Evolutionary conservation across 2,329 filamentous ascomycete genomes (phyloP), one percentile per base, ranked within the genome.

Genomic region (Paracorniculantispora psalliotae): DNA sequence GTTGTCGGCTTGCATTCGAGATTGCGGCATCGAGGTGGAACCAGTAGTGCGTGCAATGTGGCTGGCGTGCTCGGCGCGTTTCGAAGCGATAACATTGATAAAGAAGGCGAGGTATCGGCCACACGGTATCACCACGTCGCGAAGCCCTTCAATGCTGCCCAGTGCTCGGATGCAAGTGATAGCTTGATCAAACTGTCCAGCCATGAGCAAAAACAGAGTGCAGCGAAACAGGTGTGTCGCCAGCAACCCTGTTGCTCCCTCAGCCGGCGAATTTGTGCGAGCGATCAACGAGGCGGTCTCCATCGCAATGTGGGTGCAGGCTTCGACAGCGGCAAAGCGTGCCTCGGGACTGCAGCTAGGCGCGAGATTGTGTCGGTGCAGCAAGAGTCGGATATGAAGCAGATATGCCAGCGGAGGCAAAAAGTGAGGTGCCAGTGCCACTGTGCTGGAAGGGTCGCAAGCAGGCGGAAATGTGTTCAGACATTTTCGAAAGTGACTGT

Each of bases 191-290:
- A 88, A 89, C 54, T 91, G 87, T 44, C 87, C 87, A 1, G 84
- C 83, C 54, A 96, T 84, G 23, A 93, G 82, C 4, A 97, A 78
- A 59, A 97, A 86, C 1, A 97, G 80, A 1, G 89, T 82, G 67
- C 89, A 96, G 23, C 93, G 88, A 84, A 96, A 97, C 47, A 96
- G 80, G 70, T 97, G 94, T 15, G 85, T 86, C 59, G 91, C 89
- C 9, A 96, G 79, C 65, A 93, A 83, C 4, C 88, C 85, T 1
- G 88, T 91, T 3, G 91, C 86, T 12, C 86, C 84, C 35, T 86
- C 83, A 4, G 84, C 81, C 10, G 82, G 79, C 3, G 81, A 75
- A 26, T 81, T 82, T 69, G 77, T 79, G 52, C 93, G 85, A 10
- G 85, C 83, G 13, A 97, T 79, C 19, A 96, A 82, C 26, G 83